phyloP scores from a whole-genome alignment of 176 grass and related monocot species.

The Stipa capillata region DNA sequence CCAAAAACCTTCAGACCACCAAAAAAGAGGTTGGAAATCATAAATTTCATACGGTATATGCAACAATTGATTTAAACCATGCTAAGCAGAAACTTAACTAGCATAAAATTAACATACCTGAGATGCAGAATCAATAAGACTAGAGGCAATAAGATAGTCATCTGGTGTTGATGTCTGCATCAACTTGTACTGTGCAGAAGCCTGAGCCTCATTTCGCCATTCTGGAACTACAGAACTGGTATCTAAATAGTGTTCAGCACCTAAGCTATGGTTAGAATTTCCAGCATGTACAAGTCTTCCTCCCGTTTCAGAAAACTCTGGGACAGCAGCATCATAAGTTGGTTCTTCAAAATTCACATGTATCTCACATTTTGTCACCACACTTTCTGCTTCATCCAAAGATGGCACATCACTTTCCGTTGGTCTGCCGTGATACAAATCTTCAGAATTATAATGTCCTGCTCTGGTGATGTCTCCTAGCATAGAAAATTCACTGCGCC shows the following conservation, averaged over 20 bases:
- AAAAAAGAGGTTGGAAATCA: background rate
- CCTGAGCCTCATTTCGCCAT: background rate
- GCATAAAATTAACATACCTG: constrained; percentile 39
- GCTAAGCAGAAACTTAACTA: background rate
- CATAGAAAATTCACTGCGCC: constrained; percentile 32
- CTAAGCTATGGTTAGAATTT: constrained; percentile 1
- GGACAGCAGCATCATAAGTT: constrained; percentile 7
- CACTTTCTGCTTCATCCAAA: constrained; percentile 14
- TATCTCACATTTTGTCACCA: constrained; percentile 45
- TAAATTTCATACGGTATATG: background rate
- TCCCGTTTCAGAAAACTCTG: constrained; percentile 16
- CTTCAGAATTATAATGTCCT: constrained; percentile 14
- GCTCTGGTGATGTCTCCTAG: constrained; percentile 30
- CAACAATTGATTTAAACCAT: background rate
- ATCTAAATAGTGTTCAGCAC: background rate
- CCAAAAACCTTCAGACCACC: background rate
- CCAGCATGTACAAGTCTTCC: constrained; percentile 13
- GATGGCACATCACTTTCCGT: background rate
- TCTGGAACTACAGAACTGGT: background rate
- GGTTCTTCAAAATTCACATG: constrained; percentile 66
- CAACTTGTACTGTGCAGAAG: background rate
- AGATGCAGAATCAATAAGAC: background rate
- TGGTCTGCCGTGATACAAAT: background rate
- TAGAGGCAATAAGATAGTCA: background rate
- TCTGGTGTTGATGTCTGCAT: background rate